Conservation (phyloP, 139 green algal species). For the Picochlorum sp. region DNA sequence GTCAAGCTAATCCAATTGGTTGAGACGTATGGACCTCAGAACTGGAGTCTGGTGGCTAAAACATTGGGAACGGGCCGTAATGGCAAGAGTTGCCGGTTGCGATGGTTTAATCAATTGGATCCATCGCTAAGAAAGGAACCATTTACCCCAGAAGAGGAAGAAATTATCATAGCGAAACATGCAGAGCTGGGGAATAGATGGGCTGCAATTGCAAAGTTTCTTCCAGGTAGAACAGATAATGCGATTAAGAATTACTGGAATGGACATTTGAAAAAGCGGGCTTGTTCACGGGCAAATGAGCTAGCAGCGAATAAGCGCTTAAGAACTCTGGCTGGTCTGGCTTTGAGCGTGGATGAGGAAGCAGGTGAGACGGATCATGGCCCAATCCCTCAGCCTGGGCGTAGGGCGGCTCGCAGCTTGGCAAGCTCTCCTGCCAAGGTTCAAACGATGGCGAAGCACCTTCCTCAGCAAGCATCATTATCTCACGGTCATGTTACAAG, state of each 20-base stretch:
- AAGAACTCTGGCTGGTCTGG: conserved; percentile 11
- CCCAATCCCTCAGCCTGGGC: neutral
- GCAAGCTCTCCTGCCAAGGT: neutral
- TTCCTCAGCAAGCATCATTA: neutral
- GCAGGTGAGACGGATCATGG: neutral
- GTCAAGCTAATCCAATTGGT: conserved; percentile 25
- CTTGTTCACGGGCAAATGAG: neutral
- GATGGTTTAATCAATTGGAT: conserved; percentile 70
- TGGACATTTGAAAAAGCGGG: conserved; percentile 19
- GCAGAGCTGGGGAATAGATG: conserved; percentile 37
- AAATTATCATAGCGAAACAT: conserved; percentile 34
- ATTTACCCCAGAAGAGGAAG: conserved; percentile 54
- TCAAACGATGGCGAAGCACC: neutral
- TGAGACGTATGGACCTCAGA: conserved; percentile 29
- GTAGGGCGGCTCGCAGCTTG: neutral
- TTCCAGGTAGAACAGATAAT: conserved; percentile 70
- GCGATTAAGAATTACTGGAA: conserved; percentile 86
- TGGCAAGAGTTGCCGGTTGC: conserved; percentile 69
- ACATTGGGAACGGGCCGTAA: conserved; percentile 50
- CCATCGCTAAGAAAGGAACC: conserved; percentile 55
- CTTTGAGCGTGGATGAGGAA: conserved; percentile 5
- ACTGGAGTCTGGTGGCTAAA: conserved; percentile 40
- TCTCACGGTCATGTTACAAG: conserved; percentile 16
- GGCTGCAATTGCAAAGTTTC: conserved; percentile 53
- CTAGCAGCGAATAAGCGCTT: conserved; percentile 10